Percentiles rank a stretch among this genome's conserved stretches.
Conservation (phyloP, 2,329 filamentous ascomycete species). For the Botrytis medusae region DNA sequence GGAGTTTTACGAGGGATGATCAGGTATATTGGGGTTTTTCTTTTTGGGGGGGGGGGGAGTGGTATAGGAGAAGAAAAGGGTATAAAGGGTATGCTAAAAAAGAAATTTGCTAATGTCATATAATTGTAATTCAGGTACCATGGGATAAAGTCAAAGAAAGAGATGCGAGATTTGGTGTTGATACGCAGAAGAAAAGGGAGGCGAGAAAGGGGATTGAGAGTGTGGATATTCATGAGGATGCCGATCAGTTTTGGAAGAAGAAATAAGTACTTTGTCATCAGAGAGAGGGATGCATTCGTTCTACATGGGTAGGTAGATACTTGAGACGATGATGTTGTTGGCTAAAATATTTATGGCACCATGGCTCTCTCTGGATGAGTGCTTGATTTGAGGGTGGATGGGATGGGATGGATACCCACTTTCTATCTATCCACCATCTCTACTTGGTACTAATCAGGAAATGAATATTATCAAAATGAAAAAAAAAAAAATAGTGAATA, state of each 20-base stretch:
- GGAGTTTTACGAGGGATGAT: constrained; percentile 17
- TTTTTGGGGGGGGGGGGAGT: not conserved
- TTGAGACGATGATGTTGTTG: not conserved
- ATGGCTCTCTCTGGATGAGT: not conserved
- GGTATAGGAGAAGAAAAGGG: no score
- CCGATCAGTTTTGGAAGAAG: constrained; percentile 21
- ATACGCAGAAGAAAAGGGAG: constrained; percentile 52
- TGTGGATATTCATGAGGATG: constrained; percentile 48
- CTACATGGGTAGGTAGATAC: no score
- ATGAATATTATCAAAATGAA: no score
- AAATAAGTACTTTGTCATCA: not conserved
- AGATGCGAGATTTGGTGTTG: constrained; percentile 53
- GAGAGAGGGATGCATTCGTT: not conserved
- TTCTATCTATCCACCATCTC: no score
- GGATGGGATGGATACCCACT: not conserved
- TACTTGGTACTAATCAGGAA: not conserved
- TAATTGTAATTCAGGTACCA: constrained; percentile 35
- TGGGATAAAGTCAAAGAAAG: constrained; percentile 46
- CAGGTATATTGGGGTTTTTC: not conserved
- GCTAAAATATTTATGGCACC: not conserved
- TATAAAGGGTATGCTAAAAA: not conserved
- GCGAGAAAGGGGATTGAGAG: constrained; percentile 55
- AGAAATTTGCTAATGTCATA: not conserved
- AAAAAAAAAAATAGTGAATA: not conserved
- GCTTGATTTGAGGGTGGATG: not conserved